A percentile compares a stretch with the other conserved stretches of the same genome.
These are phyloP conservation scores for Lichtheimia ramosa DNA, from an alignment of 371 early-diverging fungal genomes.

Conservation along the genomic window DNA sequence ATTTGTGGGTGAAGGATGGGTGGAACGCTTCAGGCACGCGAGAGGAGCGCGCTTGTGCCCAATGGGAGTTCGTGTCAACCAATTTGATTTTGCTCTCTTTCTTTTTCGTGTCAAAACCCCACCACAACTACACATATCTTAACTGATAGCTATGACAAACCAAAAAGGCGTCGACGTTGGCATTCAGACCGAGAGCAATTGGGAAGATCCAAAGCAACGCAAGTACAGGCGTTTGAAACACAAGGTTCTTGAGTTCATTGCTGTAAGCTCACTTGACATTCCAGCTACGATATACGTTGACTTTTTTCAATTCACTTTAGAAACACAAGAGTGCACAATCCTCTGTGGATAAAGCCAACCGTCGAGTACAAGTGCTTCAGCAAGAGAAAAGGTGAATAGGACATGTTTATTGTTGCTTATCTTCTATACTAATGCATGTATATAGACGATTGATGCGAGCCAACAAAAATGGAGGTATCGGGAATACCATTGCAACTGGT, in stretches of 20 bases:
- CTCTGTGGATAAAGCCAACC: constrained; percentile 21
- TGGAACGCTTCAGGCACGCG: not conserved
- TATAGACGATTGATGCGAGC: constrained; percentile 9
- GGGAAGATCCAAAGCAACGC: constrained; percentile 17
- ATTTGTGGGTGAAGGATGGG: no score
- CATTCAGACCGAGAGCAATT: constrained; percentile 17
- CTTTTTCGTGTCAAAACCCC: not conserved
- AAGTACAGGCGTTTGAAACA: constrained; percentile 25
- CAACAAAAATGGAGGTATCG: constrained; percentile 10
- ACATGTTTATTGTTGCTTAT: not conserved
- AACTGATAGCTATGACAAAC: constrained; percentile 5
- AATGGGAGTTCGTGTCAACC: no score
- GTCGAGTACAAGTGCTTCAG: constrained; percentile 13
- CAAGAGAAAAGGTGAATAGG: constrained; percentile 15
- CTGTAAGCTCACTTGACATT: constrained; percentile 8
- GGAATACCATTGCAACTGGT: constrained; percentile 15
- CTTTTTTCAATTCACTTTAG: not conserved
- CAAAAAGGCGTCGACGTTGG: constrained; percentile 8
- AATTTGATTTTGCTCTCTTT: no score
- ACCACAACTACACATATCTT: no score
- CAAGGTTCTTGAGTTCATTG: constrained; percentile 22
- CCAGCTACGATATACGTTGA: not conserved
- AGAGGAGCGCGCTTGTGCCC: no score
- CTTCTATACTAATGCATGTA: not conserved
- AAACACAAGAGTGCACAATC: constrained; percentile 21